Conservation (phyloP, 345 rosid genomes). For the Salix brachista region DNA sequence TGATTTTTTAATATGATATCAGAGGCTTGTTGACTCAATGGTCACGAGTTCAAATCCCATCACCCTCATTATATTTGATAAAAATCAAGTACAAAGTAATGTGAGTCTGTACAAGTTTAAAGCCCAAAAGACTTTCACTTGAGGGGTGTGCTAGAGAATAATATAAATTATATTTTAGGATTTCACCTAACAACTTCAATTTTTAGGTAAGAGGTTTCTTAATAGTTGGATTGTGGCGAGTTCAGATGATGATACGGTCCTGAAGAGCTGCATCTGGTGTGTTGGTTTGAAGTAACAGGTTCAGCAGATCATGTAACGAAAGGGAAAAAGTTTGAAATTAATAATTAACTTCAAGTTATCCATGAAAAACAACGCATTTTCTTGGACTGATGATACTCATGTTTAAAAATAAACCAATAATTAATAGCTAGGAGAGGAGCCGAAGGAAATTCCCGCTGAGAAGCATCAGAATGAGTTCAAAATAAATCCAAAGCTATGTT, state of each 20-base stretch:
- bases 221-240: neutral
- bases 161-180: too few species aligned
- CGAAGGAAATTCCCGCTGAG: neutral
- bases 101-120: too few species aligned
- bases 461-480: neutral
- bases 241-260: neutral
- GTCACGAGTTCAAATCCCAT: too few species aligned
- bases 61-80: too few species aligned
- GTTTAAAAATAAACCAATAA: neutral
- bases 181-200: too few species aligned
- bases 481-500: neutral
- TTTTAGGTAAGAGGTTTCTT: too few species aligned
- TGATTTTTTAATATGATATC: too few species aligned
- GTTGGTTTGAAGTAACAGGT: neutral
- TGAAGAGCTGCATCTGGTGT: neutral
- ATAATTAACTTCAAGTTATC: neutral
- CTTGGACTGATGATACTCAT: neutral
- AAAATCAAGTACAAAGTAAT: too few species aligned
- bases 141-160: too few species aligned
- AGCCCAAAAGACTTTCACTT: too few species aligned
- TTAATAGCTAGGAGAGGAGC: neutral
- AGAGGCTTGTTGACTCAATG: too few species aligned
- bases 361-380: neutral
- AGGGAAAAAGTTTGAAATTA: neutral
- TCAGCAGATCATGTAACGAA: neutral